Evolutionary conservation across 1,284 basidiomycete genomes (phyloP).

Genomic region (Apiotrichum sp.): DNA sequence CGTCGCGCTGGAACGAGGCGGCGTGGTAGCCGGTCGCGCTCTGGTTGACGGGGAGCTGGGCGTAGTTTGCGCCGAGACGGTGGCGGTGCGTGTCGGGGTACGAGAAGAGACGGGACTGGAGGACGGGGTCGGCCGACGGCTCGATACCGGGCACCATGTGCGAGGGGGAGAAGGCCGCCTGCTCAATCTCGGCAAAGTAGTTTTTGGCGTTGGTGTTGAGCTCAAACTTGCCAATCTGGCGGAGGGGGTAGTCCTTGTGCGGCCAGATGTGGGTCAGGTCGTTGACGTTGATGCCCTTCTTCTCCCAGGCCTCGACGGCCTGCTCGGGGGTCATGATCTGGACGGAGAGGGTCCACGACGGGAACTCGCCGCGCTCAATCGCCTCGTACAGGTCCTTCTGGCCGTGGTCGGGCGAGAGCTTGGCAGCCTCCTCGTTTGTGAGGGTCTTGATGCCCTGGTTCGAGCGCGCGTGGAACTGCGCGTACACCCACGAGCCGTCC

Average conservation of each 20-base stretch:
- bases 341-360: constrained; percentile 35
- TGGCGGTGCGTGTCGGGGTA: constrained; percentile 93
- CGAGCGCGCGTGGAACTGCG: constrained; percentile 69
- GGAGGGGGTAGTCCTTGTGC: constrained; percentile 76
- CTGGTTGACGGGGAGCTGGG: constrained; percentile 84
- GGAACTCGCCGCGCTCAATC: constrained; percentile 66
- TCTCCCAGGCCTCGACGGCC: constrained; percentile 71
- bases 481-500: constrained; percentile 74
- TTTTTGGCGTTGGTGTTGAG: constrained; percentile 72
- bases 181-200: constrained; percentile 65
- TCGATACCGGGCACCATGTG: constrained; percentile 83
- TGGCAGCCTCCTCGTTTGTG: constrained; percentile 44
- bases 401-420: constrained; percentile 68
- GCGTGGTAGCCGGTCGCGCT: constrained; percentile 57
- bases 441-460: constrained; percentile 67
- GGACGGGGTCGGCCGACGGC: constrained; percentile 78
- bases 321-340: constrained; percentile 86
- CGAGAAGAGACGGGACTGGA: constrained; percentile 88
- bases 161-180: constrained; percentile 60
- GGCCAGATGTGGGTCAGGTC: constrained; percentile 90
- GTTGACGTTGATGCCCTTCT: constrained; percentile 51
- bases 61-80: constrained; percentile 63
- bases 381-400: constrained; percentile 65
- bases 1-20: constrained; percentile 70
- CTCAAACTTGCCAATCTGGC: constrained; percentile 75